These are phyloP conservation scores for Tagetes patula DNA, from an alignment of 129 eudicot species.

Conservation along the genomic window DNA sequence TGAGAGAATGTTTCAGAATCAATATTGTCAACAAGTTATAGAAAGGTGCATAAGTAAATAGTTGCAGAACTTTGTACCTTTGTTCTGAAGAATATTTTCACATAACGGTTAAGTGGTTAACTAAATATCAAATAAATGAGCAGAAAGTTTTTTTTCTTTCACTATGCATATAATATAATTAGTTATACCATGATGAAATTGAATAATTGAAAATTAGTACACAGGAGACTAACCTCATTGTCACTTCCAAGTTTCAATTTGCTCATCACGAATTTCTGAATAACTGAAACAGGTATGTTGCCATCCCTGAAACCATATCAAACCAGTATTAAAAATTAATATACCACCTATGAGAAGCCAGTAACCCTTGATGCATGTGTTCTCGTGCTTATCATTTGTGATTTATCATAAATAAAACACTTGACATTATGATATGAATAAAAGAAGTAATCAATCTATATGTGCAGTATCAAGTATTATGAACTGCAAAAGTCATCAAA, in stretches of 20 bases:
- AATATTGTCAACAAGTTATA: not conserved
- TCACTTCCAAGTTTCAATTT: constrained; percentile 75
- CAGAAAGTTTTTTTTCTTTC: not conserved
- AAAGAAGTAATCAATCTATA: too few species aligned
- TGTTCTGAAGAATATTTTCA: not conserved
- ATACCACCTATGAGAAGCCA: constrained; percentile 16
- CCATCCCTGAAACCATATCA: constrained; percentile 66
- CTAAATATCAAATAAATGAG: not conserved
- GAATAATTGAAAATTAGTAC: not conserved
- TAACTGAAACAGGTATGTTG: constrained; percentile 58
- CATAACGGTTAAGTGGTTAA: constrained; percentile 7
- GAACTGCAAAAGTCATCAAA: too few species aligned
- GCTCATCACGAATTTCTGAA: constrained; percentile 68
- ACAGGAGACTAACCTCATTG: constrained; percentile 56
- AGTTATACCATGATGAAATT: not conserved
- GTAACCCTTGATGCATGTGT: not conserved
- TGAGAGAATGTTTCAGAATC: not conserved
- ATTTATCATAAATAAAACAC: too few species aligned
- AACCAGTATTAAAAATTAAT: constrained; percentile 1
- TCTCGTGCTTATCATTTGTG: not conserved
- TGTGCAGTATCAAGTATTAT: too few species aligned
- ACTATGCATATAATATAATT: not conserved
- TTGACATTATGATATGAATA: too few species aligned
- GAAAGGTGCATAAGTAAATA: not conserved
- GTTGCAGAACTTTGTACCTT: not conserved